Conservation (phyloP, 192 early-diverging fungal genomes). For the Podila verticillata region DNA sequence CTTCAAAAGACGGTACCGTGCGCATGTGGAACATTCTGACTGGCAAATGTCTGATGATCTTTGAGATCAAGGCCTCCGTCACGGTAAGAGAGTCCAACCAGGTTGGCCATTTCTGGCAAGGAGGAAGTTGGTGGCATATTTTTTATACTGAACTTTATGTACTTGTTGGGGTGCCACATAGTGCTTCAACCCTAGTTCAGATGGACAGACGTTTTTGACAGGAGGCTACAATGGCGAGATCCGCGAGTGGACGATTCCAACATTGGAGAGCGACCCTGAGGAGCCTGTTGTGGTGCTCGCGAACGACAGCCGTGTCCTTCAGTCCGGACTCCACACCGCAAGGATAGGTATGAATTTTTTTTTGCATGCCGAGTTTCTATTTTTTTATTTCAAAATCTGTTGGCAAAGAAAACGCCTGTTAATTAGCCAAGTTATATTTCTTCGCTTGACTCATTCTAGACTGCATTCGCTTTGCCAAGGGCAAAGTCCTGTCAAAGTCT, state of each 20-base stretch:
- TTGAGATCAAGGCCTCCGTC: conserved; percentile 66
- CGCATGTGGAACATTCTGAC: conserved; percentile 82
- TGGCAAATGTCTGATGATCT: conserved; percentile 68
- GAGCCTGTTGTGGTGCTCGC: conserved; percentile 25
- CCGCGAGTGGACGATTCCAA: conserved; percentile 46
- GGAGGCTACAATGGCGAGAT: conserved; percentile 56
- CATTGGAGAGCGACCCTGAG: conserved; percentile 13
- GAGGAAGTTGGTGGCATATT: neutral
- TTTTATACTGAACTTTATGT: neutral
- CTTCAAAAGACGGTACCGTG: conserved; percentile 76
- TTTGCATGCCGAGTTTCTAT: neutral
- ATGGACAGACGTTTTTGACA: conserved; percentile 64
- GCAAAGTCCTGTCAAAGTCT: conserved; percentile 75
- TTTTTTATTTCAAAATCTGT: too few species aligned
- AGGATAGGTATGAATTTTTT: conserved; percentile 35
- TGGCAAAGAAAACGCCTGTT: neutral
- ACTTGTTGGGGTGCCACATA: neutral
- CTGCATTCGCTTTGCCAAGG: conserved; percentile 77
- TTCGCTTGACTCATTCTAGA: conserved; percentile 55
- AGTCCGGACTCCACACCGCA: conserved; percentile 42
- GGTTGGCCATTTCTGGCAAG: neutral
- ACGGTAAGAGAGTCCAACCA: conserved; percentile 53
- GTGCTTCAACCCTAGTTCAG: conserved; percentile 69
- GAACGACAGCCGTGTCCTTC: conserved; percentile 41
- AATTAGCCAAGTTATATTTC: neutral